A percentile compares a stretch with the other conserved stretches of the same genome.
phyloP scores from a whole-genome alignment of 163 green algal species.

The Coccomyxa subellipsoidea region DNA sequence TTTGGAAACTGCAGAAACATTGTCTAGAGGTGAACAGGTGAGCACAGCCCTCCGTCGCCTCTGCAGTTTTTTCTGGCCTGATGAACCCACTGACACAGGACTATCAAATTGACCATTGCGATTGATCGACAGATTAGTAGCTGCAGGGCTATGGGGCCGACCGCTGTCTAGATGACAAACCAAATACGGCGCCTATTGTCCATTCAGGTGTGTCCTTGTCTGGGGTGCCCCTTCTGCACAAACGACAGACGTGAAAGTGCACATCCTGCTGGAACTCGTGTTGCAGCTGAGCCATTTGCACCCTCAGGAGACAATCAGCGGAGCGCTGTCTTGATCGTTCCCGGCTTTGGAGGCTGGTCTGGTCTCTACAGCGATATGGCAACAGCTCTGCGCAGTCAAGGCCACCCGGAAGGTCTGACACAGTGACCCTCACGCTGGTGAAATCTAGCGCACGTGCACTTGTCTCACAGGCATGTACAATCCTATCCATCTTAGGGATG shows the following conservation, averaged over 20 bases:
- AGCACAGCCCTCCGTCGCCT: too few relatives aligned
- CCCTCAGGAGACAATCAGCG: not conserved
- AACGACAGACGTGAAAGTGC: not conserved
- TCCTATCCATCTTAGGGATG: not conserved
- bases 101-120: too few relatives aligned
- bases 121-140: too few relatives aligned
- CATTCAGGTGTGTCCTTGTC: not conserved
- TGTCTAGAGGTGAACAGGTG: too few relatives aligned
- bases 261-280: not conserved
- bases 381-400: not conserved
- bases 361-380: not conserved
- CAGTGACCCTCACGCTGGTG: not conserved
- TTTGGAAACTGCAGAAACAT: too few relatives aligned
- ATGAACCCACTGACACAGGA: too few relatives aligned
- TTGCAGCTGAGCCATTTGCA: not conserved
- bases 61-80: too few relatives aligned
- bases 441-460: not conserved
- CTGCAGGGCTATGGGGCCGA: not conserved
- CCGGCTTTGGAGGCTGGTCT: not conserved
- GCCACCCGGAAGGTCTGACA: not conserved
- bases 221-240: too few relatives aligned
- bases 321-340: not conserved
- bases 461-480: not conserved
- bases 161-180: not conserved
- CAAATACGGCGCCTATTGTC: not conserved